Percentiles rank a stretch among this genome's conserved stretches.
Evolutionary conservation across 306 rosid genomes (phyloP).

Genomic region (Potentilla sterilis): DNA sequence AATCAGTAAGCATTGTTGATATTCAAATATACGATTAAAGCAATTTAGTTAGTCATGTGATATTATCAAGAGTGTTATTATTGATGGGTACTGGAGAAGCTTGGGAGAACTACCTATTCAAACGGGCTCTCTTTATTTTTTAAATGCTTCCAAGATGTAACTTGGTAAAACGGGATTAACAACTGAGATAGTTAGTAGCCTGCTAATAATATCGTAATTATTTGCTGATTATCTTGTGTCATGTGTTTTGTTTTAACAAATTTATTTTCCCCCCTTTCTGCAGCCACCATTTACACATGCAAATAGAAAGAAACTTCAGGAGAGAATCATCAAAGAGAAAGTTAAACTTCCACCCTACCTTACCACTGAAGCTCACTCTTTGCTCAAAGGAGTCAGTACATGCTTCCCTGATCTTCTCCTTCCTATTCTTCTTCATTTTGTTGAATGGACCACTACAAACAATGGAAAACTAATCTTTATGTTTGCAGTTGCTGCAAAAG

Average conservation of each 20-base stretch:
- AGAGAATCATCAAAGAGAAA: slow-evolving; percentile 83
- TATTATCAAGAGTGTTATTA: not conserved
- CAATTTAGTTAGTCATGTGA: not conserved
- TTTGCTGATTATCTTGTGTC: not conserved
- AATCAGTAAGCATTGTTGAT: not conserved
- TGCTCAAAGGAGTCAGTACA: slow-evolving; percentile 87
- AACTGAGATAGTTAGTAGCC: not conserved
- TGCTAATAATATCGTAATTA: not conserved
- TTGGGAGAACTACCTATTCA: not conserved
- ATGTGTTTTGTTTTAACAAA: not conserved
- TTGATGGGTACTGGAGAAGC: not conserved
- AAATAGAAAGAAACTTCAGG: slow-evolving; percentile 93
- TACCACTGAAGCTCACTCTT: slow-evolving; percentile 79
- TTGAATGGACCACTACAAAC: not conserved
- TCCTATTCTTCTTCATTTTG: not conserved
- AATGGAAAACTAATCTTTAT: slow-evolving; percentile 12
- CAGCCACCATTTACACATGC: slow-evolving; percentile 86
- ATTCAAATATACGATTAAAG: not conserved
- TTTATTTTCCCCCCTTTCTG: slow-evolving; percentile 23
- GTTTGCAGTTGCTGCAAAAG: slow-evolving; percentile 74
- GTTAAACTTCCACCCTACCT: slow-evolving; percentile 79
- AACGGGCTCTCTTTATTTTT: not conserved
- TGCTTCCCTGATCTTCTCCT: slow-evolving; percentile 7
- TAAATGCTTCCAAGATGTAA: not conserved
- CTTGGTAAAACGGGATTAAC: not conserved